Evolutionary conservation across 2,329 filamentous ascomycete genomes (phyloP).

Genomic region (Curvularia sp.): DNA sequence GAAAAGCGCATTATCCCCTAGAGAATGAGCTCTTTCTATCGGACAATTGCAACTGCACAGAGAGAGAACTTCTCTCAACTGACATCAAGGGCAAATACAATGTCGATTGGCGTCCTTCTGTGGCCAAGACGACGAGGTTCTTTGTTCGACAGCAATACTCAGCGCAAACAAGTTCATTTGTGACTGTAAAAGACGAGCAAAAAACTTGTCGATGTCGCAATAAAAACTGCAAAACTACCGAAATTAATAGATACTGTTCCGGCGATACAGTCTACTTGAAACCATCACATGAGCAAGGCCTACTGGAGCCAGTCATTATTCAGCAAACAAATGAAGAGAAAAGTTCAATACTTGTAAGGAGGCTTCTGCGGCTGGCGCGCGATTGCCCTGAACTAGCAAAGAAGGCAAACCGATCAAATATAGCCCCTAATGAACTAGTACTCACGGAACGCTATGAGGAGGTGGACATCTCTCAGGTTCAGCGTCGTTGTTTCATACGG

Average conservation of each 20-base stretch:
- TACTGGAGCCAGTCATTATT: constrained; percentile 69
- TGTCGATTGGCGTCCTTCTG: constrained; percentile 65
- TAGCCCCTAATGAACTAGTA: constrained; percentile 65
- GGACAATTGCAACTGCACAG: constrained; percentile 74
- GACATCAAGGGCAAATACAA: constrained; percentile 66
- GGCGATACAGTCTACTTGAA: constrained; percentile 69
- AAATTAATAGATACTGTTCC: constrained; percentile 46
- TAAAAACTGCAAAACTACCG: constrained; percentile 18
- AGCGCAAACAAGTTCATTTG: constrained; percentile 66
- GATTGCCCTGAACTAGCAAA: constrained; percentile 48
- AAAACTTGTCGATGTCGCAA: constrained; percentile 60
- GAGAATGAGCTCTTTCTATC: constrained; percentile 78
- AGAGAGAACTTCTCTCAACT: constrained; percentile 59
- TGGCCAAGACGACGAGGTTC: constrained; percentile 55
- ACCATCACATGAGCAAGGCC: constrained; percentile 34
- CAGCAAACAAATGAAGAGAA: constrained; percentile 47
- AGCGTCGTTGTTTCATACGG: constrained; percentile 66
- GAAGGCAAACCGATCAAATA: constrained; percentile 29
- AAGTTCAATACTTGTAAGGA: constrained; percentile 56
- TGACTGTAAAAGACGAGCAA: constrained; percentile 64
- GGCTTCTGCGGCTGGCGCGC: constrained; percentile 59
- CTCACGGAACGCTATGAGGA: constrained; percentile 59
- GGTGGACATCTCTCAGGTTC: constrained; percentile 54
- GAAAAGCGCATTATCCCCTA: constrained; percentile 71
- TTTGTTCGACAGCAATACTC: constrained; percentile 77